phyloP scores from a whole-genome alignment of 2,329 filamentous ascomycete species.

The Coleophoma crateriformis region DNA sequence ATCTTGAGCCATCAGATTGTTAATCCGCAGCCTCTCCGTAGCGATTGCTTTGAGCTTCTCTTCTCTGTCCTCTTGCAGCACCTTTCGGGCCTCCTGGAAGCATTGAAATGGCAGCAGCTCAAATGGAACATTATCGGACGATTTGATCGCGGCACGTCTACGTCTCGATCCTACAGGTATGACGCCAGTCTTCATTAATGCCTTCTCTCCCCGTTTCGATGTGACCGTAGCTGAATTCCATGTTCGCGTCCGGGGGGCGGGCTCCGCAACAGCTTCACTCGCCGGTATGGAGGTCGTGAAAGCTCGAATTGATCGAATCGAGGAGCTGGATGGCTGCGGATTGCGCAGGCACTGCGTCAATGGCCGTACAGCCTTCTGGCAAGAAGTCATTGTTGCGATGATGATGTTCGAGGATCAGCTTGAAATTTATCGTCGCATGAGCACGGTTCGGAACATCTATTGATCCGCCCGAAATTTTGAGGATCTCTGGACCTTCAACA shows the following conservation, averaged over 20 bases:
- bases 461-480: not conserved
- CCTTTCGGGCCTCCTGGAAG: conserved; percentile 89
- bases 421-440: conserved; percentile 18
- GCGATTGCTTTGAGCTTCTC: conserved; percentile 75
- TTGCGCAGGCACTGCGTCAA: conserved; percentile 47
- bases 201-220: conserved; percentile 57
- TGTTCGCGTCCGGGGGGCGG: conserved; percentile 28
- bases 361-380: conserved; percentile 52
- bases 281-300: conserved; percentile 30
- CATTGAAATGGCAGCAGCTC: conserved; percentile 95
- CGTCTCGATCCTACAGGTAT: conserved; percentile 78
- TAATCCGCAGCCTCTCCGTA: conserved; percentile 62
- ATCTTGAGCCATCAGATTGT: conserved; percentile 55
- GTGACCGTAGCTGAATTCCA: conserved; percentile 66
- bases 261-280: conserved; percentile 27
- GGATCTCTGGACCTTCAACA: conserved; percentile 12
- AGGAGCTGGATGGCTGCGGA: conserved; percentile 22
- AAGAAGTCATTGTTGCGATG: conserved; percentile 46
- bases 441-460: conserved; percentile 1
- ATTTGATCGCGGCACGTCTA: conserved; percentile 68
- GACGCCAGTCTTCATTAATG: conserved; percentile 61
- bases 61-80: conserved; percentile 72
- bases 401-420: conserved; percentile 10
- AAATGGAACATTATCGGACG: conserved; percentile 66
- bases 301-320: conserved; percentile 17